Percentiles rank a stretch among this genome's conserved stretches.
phyloP scores from a whole-genome alignment of 345 rosid species.

The Hibiscus tridactylites region DNA sequence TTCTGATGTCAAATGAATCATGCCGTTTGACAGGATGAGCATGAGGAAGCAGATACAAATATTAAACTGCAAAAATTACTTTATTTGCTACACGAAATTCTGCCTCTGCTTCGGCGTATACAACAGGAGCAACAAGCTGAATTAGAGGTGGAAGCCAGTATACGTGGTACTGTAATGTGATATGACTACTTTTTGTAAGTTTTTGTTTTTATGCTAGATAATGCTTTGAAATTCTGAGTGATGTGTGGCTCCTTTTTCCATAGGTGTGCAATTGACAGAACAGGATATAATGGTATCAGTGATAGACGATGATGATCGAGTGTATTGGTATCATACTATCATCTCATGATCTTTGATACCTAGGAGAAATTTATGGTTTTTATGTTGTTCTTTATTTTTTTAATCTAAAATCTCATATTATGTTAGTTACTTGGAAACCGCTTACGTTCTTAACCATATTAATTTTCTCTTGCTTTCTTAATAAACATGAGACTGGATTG shows the following conservation, averaged over 20 bases:
- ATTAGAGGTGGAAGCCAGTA: constrained; percentile 27
- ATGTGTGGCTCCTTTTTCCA: constrained; percentile 3
- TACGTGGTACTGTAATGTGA: constrained; percentile 25
- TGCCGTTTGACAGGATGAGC: constrained; percentile 22
- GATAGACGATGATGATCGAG: constrained; percentile 40
- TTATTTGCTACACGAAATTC: constrained; percentile 32
- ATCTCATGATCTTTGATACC: constrained; percentile 15
- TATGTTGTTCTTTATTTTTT: background rate
- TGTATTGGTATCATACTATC: constrained; percentile 33
- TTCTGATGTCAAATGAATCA: constrained; percentile 5
- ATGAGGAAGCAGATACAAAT: constrained; percentile 20
- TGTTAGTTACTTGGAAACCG: background rate
- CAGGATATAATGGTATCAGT: constrained; percentile 18
- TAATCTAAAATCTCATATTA: background rate
- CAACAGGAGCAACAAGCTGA: constrained; percentile 41
- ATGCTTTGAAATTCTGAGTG: constrained; percentile 7
- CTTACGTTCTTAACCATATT: constrained; percentile 2
- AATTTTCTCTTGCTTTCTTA: background rate
- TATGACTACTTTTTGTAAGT: background rate
- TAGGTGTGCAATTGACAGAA: constrained; percentile 35
- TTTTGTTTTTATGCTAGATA: constrained; percentile 3
- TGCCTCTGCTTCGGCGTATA: constrained; percentile 38
- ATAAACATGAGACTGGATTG: background rate
- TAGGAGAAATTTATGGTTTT: background rate
- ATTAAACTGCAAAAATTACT: constrained; percentile 31